Evolutionary conservation across 345 rosid species (phyloP).

Genomic region (Eutrema japonicum): DNA sequence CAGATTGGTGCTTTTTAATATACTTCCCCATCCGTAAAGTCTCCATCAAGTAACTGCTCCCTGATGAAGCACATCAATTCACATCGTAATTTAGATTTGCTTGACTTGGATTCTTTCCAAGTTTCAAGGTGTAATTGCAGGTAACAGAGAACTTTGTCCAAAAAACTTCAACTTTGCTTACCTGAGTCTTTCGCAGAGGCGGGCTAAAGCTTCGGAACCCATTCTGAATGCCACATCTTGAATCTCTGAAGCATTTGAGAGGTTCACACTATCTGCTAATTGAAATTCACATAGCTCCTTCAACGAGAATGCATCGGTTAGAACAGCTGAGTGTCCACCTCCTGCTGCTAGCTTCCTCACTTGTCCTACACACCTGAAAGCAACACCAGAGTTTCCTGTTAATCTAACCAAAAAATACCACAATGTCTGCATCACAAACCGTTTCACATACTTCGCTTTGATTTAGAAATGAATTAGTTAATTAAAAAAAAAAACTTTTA

Average conservation of each 20-base stretch:
- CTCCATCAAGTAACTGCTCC: constrained; percentile 66
- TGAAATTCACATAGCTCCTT: constrained; percentile 93
- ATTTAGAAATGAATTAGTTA: neutral
- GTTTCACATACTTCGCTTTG: neutral
- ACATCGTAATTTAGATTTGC: constrained; percentile 7
- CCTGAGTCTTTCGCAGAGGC: constrained; percentile 92
- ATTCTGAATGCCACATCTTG: constrained; percentile 84
- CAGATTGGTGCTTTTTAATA: too few species aligned
- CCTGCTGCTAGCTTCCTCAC: constrained; percentile 96
- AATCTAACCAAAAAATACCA: neutral
- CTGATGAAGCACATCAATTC: constrained; percentile 42
- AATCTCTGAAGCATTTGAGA: constrained; percentile 70
- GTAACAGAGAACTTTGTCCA: neutral
- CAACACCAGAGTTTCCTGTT: constrained; percentile 19
- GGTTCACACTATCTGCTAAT: constrained; percentile 74
- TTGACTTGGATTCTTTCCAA: constrained; percentile 18
- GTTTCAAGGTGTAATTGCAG: neutral
- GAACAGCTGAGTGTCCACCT: constrained; percentile 96
- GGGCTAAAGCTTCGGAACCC: constrained; percentile 91
- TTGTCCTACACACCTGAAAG: constrained; percentile 87
- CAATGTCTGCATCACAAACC: constrained; percentile 17
- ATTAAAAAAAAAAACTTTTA: constrained; percentile 26
- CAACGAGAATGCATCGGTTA: constrained; percentile 92
- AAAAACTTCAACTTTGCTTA: constrained; percentile 32
- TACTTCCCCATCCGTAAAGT: constrained; percentile 50